phyloP scores from a whole-genome alignment of 2,329 filamentous ascomycete genomes.

The Trichoderma guizhouense region DNA sequence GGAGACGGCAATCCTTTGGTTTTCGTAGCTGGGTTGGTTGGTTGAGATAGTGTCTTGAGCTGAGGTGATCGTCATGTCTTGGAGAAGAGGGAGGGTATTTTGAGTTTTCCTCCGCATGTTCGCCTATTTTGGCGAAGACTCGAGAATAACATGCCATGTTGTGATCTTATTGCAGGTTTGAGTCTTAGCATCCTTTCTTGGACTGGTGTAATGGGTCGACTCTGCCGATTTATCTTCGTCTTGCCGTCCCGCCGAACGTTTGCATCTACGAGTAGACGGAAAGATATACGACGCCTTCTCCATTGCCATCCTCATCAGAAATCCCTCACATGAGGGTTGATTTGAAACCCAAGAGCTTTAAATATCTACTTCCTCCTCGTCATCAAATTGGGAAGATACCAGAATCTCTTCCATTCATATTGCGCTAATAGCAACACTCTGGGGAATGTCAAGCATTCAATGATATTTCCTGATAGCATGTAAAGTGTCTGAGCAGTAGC shows the following conservation, averaged over 20 bases:
- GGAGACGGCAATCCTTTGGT: not conserved
- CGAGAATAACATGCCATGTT: not conserved
- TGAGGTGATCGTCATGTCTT: not conserved
- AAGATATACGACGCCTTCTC: not conserved
- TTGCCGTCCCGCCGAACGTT: not conserved
- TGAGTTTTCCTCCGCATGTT: not conserved
- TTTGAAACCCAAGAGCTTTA: not conserved
- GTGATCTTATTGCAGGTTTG: not conserved
- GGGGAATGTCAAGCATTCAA: not conserved
- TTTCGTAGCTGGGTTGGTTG: not conserved
- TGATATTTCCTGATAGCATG: not conserved
- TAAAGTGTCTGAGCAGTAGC: not conserved
- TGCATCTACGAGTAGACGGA: not conserved
- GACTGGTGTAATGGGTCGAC: not conserved
- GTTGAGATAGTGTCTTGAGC: too few relatives aligned
- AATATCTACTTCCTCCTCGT: not conserved
- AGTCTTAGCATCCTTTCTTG: not conserved
- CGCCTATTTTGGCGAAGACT: not conserved
- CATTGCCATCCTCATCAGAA: not conserved
- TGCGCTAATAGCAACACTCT: not conserved
- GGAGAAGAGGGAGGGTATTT: not conserved
- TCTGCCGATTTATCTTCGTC: not conserved
- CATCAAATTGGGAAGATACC: accelerated
- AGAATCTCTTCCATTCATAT: not conserved
- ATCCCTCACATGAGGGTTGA: not conserved